Conservation (phyloP, 1,139 yeast genomes). For the Candida glucosophila region DNA sequence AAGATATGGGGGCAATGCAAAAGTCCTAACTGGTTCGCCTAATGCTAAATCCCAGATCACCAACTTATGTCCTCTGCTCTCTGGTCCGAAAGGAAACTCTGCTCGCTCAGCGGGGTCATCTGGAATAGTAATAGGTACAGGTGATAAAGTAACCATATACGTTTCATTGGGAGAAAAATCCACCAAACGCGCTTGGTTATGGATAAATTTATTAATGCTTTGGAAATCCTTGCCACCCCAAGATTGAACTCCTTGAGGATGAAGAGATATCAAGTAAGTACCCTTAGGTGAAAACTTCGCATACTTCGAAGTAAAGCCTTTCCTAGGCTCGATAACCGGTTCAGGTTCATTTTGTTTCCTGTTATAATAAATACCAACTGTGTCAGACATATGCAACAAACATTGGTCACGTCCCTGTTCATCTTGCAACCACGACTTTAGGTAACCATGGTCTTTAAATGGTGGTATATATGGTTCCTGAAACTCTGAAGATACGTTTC, state of each 20-base stretch:
- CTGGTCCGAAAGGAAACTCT: slow-evolving; percentile 75
- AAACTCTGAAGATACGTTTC: slow-evolving; percentile 55
- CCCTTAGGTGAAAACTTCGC: slow-evolving; percentile 94
- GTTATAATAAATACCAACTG: slow-evolving; percentile 85
- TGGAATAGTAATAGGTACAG: slow-evolving; percentile 70
- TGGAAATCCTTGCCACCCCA: slow-evolving; percentile 90
- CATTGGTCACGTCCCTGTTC: slow-evolving; percentile 86
- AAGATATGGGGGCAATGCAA: slow-evolving; percentile 77
- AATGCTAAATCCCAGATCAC: slow-evolving; percentile 90
- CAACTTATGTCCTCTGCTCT: slow-evolving; percentile 87
- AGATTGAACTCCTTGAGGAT: slow-evolving; percentile 90
- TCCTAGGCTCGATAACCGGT: slow-evolving; percentile 68
- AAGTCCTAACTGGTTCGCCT: slow-evolving; percentile 79
- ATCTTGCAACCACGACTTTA: slow-evolving; percentile 89
- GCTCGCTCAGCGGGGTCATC: slow-evolving; percentile 57
- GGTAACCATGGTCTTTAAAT: slow-evolving; percentile 68
- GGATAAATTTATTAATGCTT: slow-evolving; percentile 71
- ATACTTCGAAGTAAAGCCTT: slow-evolving; percentile 78
- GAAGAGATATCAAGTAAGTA: slow-evolving; percentile 77
- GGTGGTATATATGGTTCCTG: slow-evolving; percentile 64
- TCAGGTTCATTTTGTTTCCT: slow-evolving; percentile 71
- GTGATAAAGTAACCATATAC: slow-evolving; percentile 84
- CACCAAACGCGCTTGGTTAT: slow-evolving; percentile 81
- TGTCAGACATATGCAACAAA: slow-evolving; percentile 69
- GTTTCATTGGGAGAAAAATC: slow-evolving; percentile 93